Evolutionary conservation across 2,329 filamentous ascomycete species (phyloP), one percentile per base, ranked within the genome.

Genomic region (Paecilomyces variotii): DNA sequence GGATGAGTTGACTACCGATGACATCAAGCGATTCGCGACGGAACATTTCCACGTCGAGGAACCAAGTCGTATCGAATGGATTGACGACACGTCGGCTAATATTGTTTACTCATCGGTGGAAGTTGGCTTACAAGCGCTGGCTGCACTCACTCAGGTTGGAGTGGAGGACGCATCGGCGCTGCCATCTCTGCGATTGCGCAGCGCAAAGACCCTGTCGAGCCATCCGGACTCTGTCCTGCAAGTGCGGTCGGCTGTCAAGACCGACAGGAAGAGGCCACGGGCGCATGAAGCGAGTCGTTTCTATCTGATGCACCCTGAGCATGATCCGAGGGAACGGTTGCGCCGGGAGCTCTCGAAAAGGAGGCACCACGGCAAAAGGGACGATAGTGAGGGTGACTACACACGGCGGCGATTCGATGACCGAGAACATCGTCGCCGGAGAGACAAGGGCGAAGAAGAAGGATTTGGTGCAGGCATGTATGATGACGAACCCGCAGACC

Each of bases 1-100:
- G 2, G 88, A 96, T 68, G 85, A 87, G 51, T 79, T 97, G 70
- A 90, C 88, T 32, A 91, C 91, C 28, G 82, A 85, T 57, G 86
- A 96, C 63, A 87, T 97, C 66, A 87, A 88, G 65, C 79, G 82
- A 60, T 97, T 91, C 67, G 84, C 90, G 7, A 75, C 79, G 54
- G 82, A 89, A 62, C 84, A 94, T 72, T 91, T 83, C 67, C 76
- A 80, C 35, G 71, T 74, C 12, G 79, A 81, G 57, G 69, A 77
- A 56, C 79, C 86, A 58, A 78, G 83, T 58, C 82, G 84, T 61
- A 80, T 97, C 62, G 91, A 97, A 76, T 99, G 94, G 94, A 91
- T 99, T 64, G 90, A 97, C 72, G 94, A 99, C 73, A 87, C 85
- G 5, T 93, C 91, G 0, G 90, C 91, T 62, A 97, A 97, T 70